These are phyloP conservation scores for Lobulomyces angularis DNA, from an alignment of 192 early-diverging fungal species.

Conservation along the genomic window DNA sequence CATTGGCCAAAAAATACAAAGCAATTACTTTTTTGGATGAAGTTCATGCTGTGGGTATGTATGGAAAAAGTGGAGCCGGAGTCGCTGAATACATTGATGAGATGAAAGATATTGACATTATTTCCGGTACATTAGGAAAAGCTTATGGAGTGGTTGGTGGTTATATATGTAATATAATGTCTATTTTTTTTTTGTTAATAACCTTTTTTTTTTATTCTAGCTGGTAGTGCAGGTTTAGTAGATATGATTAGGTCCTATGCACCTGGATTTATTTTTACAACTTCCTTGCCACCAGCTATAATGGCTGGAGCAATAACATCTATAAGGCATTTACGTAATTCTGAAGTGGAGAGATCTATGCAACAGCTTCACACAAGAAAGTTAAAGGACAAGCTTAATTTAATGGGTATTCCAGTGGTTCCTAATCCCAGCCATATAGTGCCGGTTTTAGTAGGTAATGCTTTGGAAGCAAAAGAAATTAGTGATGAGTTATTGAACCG, in stretches of 20 bases:
- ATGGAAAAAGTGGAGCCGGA: constrained; percentile 81
- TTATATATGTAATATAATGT: constrained; percentile 67
- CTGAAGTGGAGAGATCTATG: constrained; percentile 69
- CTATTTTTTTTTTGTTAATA: neutral
- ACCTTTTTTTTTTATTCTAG: constrained; percentile 8
- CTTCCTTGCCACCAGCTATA: constrained; percentile 88
- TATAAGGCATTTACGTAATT: constrained; percentile 80
- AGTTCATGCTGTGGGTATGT: constrained; percentile 98
- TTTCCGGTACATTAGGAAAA: constrained; percentile 94
- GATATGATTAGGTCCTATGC: constrained; percentile 95
- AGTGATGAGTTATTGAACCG: constrained; percentile 83
- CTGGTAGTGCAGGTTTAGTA: constrained; percentile 71
- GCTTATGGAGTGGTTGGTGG: constrained; percentile 95
- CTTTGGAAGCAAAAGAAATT: constrained; percentile 82
- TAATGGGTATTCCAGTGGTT: constrained; percentile 84
- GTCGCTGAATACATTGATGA: constrained; percentile 89
- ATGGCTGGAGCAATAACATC: constrained; percentile 84
- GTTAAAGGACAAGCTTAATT: constrained; percentile 69
- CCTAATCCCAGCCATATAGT: constrained; percentile 99
- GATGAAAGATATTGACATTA: constrained; percentile 84
- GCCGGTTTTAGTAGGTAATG: constrained; percentile 93
- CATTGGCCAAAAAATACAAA: constrained; percentile 84
- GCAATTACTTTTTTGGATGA: constrained; percentile 95
- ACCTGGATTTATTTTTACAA: constrained; percentile 99
- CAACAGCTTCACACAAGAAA: constrained; percentile 88